These are phyloP conservation scores for Phaseolus coccineus DNA, from an alignment of 331 rosid species.

Conservation along the genomic window DNA sequence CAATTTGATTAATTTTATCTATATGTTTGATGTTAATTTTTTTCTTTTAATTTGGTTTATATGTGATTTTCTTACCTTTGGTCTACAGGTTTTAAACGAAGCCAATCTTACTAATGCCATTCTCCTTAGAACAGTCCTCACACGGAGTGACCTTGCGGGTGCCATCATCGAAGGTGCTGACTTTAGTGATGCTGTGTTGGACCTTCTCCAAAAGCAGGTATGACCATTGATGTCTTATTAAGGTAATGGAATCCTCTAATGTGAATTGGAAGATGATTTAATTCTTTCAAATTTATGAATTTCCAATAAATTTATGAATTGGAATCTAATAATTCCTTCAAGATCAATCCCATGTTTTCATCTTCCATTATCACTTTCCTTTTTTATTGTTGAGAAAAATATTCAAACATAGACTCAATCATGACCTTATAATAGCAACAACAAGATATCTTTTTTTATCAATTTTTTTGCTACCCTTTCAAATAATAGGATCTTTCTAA, in stretches of 20 bases:
- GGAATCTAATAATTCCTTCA: no score
- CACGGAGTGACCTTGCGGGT: slow-evolving; percentile 94
- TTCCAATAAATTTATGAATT: background rate
- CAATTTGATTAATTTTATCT: background rate
- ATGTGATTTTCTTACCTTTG: slow-evolving; percentile 15
- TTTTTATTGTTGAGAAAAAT: background rate
- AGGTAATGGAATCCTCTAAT: background rate
- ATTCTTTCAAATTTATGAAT: slow-evolving; percentile 1
- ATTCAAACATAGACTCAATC: background rate
- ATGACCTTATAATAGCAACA: background rate
- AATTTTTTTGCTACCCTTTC: background rate
- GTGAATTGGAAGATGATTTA: background rate
- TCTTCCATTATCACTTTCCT: slow-evolving; percentile 7
- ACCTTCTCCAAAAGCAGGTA: slow-evolving; percentile 85
- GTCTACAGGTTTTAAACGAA: slow-evolving; percentile 78
- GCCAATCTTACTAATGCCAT: slow-evolving; percentile 90
- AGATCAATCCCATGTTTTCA: slow-evolving; percentile 1
- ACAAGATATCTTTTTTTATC: background rate
- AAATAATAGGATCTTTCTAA: background rate
- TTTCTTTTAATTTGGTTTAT: background rate
- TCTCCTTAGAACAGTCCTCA: slow-evolving; percentile 81
- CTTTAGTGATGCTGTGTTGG: slow-evolving; percentile 94
- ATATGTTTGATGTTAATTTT: background rate
- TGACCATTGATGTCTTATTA: background rate
- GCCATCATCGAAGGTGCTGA: slow-evolving; percentile 91